Conservation (phyloP, 73 alveolate genomes). For the Uronychia binucleata region DNA sequence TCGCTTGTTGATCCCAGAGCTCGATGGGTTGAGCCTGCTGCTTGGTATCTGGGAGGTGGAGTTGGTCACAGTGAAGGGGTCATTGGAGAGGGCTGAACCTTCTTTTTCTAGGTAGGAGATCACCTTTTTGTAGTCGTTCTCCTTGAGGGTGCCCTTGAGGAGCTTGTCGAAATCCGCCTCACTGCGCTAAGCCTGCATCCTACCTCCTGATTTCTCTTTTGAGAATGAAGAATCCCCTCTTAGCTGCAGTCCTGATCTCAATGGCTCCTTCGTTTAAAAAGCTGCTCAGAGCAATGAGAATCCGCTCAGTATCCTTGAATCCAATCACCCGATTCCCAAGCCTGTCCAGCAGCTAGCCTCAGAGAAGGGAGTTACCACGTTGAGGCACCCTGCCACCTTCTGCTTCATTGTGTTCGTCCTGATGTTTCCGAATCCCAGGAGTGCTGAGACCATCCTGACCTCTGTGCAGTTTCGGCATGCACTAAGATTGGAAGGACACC, state of each 20-base stretch:
- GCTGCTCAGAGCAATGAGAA: constrained; percentile 15
- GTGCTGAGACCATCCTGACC: constrained; percentile 3
- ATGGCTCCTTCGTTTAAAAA: constrained; percentile 63
- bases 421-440: constrained; percentile 4
- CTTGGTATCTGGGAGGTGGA: neutral
- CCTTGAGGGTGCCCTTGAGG: constrained; percentile 22
- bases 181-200: constrained; percentile 4
- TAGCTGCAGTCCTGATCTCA: constrained; percentile 65
- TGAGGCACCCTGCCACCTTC: constrained; percentile 20
- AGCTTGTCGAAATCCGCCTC: constrained; percentile 33
- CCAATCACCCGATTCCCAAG: constrained; percentile 33
- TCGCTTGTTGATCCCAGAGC: too few relatives aligned
- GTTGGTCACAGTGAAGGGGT: neutral
- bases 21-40: neutral
- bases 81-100: constrained; percentile 10
- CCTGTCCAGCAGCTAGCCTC: constrained; percentile 6
- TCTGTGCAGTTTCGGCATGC: constrained; percentile 39
- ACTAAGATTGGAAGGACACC: neutral
- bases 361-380: constrained; percentile 3
- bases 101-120: constrained; percentile 21
- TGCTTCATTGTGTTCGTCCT: constrained; percentile 36
- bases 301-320: constrained; percentile 39
- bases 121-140: constrained; percentile 29
- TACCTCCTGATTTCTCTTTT: constrained; percentile 16
- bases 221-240: constrained; percentile 41